These are phyloP conservation scores for Proliferodiscus dingleyae DNA, from an alignment of 2,329 filamentous ascomycete genomes.

Conservation along the genomic window DNA sequence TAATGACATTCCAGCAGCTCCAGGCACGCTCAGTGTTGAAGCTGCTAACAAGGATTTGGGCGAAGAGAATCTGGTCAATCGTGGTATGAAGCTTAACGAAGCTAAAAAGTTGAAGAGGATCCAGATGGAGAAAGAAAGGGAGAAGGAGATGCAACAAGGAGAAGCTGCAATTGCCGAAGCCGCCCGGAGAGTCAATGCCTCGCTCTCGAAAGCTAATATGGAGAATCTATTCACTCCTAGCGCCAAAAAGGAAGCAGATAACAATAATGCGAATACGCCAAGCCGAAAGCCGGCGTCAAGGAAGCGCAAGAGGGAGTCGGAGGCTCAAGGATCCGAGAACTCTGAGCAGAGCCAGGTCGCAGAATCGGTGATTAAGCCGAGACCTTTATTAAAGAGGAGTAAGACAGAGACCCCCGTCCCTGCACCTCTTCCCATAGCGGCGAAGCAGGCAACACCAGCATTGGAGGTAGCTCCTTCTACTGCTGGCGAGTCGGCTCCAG, in stretches of 20 bases:
- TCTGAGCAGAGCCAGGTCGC: conserved; percentile 20
- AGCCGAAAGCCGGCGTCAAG: conserved; percentile 19
- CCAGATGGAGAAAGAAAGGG: conserved; percentile 50
- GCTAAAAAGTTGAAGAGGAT: conserved; percentile 70
- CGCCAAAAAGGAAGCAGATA: conserved; percentile 17
- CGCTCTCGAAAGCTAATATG: conserved; percentile 29
- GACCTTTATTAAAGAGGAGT: conserved; percentile 44
- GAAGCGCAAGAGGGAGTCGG: conserved; percentile 30
- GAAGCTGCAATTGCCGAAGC: conserved; percentile 55
- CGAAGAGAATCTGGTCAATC: conserved; percentile 61
- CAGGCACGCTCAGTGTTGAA: conserved; percentile 53
- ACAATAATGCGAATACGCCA: conserved; percentile 18
- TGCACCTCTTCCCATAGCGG: conserved; percentile 34
- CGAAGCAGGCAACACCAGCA: conserved; percentile 31
- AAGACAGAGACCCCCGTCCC: conserved; percentile 56
- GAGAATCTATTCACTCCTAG: conserved; percentile 34
- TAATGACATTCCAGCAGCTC: conserved; percentile 42
- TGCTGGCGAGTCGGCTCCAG: conserved; percentile 16
- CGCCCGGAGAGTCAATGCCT: conserved; percentile 41
- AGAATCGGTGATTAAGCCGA: conserved; percentile 14
- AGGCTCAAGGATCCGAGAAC: conserved; percentile 13
- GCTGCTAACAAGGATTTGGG: conserved; percentile 37
- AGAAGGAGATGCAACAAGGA: conserved; percentile 58
- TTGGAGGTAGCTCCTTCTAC: conserved; percentile 18
- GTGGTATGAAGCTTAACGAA: conserved; percentile 74